phyloP scores from a whole-genome alignment of 768 basidiomycete genomes.

The Lentinula raphanica region DNA sequence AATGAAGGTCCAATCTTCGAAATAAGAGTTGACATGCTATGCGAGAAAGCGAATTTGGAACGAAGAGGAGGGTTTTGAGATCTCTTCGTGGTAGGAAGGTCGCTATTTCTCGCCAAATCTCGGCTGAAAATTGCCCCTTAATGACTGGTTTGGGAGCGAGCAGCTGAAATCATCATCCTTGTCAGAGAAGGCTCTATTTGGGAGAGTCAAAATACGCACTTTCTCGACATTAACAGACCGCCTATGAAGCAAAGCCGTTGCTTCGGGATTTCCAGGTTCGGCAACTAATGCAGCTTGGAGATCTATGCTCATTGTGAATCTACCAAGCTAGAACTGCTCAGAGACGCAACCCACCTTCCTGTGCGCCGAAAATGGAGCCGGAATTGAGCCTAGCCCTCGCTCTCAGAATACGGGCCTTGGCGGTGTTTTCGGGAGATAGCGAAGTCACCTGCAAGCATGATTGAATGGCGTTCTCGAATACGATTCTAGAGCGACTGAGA shows the following conservation, averaged over 20 bases:
- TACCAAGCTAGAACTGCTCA: conserved; percentile 1
- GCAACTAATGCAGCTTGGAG: conserved; percentile 57
- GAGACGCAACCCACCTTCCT: conserved; percentile 46
- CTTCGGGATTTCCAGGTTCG: conserved; percentile 69
- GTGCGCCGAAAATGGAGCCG: conserved; percentile 55
- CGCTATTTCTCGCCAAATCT: conserved; percentile 71
- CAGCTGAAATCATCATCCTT: not conserved
- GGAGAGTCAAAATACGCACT: conserved; percentile 28
- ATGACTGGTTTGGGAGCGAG: conserved; percentile 28
- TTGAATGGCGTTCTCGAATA: conserved; percentile 72
- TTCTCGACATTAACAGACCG: conserved; percentile 53
- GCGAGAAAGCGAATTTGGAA: conserved; percentile 63
- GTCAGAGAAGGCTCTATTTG: not conserved
- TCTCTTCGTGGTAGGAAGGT: conserved; percentile 57
- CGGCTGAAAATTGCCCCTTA: conserved; percentile 55
- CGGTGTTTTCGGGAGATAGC: conserved; percentile 43
- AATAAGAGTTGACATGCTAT: conserved; percentile 67
- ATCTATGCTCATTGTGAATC: conserved; percentile 33
- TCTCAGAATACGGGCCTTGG: conserved; percentile 59
- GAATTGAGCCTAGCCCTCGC: conserved; percentile 61
- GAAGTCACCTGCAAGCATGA: conserved; percentile 59
- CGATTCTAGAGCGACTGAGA: conserved; percentile 48
- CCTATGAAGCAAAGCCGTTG: conserved; percentile 53
- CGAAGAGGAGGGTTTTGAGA: conserved; percentile 56
- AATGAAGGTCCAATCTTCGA: conserved; percentile 58